phyloP scores from a whole-genome alignment of 164 flowering plant genomes.

The Magnolia officinalis region DNA sequence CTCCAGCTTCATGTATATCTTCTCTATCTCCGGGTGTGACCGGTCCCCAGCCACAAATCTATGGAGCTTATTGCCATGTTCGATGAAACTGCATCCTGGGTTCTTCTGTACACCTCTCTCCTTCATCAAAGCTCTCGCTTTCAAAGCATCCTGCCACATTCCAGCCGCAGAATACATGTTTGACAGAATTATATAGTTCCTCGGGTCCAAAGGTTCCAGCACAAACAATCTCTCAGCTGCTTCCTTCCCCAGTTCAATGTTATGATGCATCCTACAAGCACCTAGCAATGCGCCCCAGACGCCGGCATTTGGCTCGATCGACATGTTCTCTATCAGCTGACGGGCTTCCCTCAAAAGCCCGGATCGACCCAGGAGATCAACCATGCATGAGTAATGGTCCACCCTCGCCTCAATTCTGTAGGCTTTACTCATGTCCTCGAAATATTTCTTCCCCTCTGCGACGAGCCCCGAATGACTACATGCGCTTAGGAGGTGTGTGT shows the following conservation, averaged over 20 bases:
- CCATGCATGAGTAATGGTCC: not conserved
- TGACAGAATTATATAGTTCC: slow-evolving; percentile 17
- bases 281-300: slow-evolving; percentile 26
- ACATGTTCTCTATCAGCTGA: not conserved
- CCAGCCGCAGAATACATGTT: slow-evolving; percentile 15
- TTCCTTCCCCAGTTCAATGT: not conserved
- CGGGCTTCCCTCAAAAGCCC: not conserved
- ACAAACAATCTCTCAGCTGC: not conserved
- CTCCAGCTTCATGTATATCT: slow-evolving; percentile 29
- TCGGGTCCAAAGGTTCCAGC: not conserved
- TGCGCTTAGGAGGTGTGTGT: slow-evolving; percentile 29
- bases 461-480: slow-evolving; percentile 12
- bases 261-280: not conserved
- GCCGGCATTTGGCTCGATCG: not conserved
- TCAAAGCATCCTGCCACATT: slow-evolving; percentile 19
- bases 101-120: slow-evolving; percentile 16
- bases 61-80: slow-evolving; percentile 14
- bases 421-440: not conserved
- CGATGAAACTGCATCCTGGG: slow-evolving; percentile 26
- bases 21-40: slow-evolving; percentile 16
- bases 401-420: not conserved
- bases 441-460: not conserved
- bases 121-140: slow-evolving; percentile 14
- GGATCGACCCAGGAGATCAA: not conserved
- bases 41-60: slow-evolving; percentile 19